Evolutionary conservation across 352 stramenopile species (phyloP), one percentile per base, ranked within the genome.

Genomic region (Globisporangium carolinianum): DNA sequence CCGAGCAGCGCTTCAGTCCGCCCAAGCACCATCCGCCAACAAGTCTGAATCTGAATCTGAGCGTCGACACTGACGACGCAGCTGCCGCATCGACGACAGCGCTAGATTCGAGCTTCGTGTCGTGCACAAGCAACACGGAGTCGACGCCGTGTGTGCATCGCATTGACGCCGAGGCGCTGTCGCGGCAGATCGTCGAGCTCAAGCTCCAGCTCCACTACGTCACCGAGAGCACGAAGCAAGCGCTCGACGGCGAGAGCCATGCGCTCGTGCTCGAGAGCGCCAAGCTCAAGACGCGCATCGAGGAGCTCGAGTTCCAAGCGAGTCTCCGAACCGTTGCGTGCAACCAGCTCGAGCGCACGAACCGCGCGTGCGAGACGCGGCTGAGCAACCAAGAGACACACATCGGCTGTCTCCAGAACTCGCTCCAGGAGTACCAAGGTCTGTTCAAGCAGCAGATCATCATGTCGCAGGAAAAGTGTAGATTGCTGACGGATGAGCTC

Each of bases 381-480:
- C 48, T 88, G 32, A 86, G 73, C 63, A 89, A 86, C 58, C 77
- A 91, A 47, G 82, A 89, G 46, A 87, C 73, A 2, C 78, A 91
- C 59, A 86, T 88, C 11, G 63, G 68, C n/a, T 87, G 69, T 51
- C 69, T 89, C 9, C 75, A 91, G 56, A 87, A 84, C 60, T 89
- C 76, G 24, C 63, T 91, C 35, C 77, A 89, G 47, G 79, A 91
- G 58, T 91, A 89, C 57, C 82, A 91, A 55, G 75, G 73, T 3
- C 70, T 91, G 14, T 89, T 89, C 65, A 87, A 89, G 67, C 76
- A 88, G 65, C 82, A 91, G 66, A 86, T 89, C 51, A 78, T 87
- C 56, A 86, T 89, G 75, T 89, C 76, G 2, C 79, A 89, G 51
- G 79, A 91, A 61, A 89, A 91, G 42, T 87, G 78, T 37, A 75